Percentiles rank a stretch among this genome's conserved stretches.
phyloP scores from a whole-genome alignment of 2,329 filamentous ascomycete genomes.

The Sclerotiophoma versabilis region DNA sequence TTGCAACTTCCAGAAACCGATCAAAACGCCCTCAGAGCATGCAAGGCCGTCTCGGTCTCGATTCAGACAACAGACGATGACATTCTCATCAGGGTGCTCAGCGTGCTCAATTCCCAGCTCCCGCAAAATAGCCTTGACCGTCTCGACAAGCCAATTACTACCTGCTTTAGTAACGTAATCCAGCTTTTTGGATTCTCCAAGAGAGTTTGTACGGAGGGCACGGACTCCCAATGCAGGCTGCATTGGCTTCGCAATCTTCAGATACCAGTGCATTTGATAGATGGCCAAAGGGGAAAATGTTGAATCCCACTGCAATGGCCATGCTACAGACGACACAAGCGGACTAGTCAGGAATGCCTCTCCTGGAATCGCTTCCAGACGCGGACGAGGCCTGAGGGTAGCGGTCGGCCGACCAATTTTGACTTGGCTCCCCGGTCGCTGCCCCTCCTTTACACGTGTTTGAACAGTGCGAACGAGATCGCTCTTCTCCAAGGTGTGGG shows the following conservation, averaged over 20 bases:
- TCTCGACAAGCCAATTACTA: constrained; percentile 35
- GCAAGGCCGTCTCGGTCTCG: constrained; percentile 31
- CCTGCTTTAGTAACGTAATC: constrained; percentile 36
- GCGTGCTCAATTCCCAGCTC: constrained; percentile 34
- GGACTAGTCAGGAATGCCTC: constrained; percentile 31
- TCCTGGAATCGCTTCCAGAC: constrained; percentile 19
- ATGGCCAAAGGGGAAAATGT: constrained; percentile 30
- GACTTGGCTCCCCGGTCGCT: not conserved
- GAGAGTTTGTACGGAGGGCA: constrained; percentile 21
- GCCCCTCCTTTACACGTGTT: constrained; percentile 10
- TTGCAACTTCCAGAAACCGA: constrained; percentile 36
- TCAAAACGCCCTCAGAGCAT: constrained; percentile 29
- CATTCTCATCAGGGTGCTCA: constrained; percentile 18
- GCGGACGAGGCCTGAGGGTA: constrained; percentile 7
- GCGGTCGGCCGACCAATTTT: constrained; percentile 4
- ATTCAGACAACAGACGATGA: constrained; percentile 32
- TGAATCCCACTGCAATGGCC: constrained; percentile 39
- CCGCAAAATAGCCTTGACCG: constrained; percentile 30
- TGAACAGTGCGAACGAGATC: constrained; percentile 25
- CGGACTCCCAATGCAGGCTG: constrained; percentile 13
- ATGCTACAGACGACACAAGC: constrained; percentile 28
- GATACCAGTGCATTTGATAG: constrained; percentile 26
- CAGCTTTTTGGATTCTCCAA: constrained; percentile 35
- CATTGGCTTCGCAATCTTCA: constrained; percentile 14
- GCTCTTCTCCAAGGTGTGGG: constrained; percentile 32